Conservation (phyloP, 106 monocot genomes). For the Allium fistulosum region DNA sequence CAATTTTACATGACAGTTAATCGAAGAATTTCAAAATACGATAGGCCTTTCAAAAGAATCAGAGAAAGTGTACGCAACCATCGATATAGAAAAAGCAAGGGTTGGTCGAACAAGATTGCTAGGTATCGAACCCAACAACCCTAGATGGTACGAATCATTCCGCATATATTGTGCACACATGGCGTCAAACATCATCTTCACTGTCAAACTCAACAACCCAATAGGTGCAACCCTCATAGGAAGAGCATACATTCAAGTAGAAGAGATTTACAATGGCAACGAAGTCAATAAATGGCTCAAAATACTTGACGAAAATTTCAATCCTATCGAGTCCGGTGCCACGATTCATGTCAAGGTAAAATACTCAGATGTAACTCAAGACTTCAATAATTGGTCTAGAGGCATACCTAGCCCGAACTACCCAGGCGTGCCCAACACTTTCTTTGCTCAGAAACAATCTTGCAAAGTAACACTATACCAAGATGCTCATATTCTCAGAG, state of each 20-base stretch:
- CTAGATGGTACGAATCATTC: slow-evolving; percentile 19
- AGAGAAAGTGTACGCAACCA: slow-evolving; percentile 17
- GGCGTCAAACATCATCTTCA: slow-evolving; percentile 18
- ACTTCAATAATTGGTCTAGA: background rate
- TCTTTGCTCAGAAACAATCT: slow-evolving; percentile 7
- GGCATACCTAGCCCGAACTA: slow-evolving; percentile 6
- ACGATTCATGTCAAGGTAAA: slow-evolving; percentile 3
- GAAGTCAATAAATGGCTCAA: slow-evolving; percentile 7
- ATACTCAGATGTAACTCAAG: background rate
- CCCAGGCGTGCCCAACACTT: slow-evolving; percentile 13
- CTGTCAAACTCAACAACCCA: slow-evolving; percentile 11
- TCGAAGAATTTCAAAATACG: background rate
- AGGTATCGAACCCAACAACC: slow-evolving; percentile 2
- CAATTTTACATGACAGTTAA: background rate
- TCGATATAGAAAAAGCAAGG: slow-evolving; percentile 17
- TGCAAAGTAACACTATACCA: slow-evolving; percentile 19
- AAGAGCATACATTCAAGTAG: slow-evolving; percentile 1
- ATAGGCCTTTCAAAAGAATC: background rate
- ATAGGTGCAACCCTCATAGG: slow-evolving; percentile 17
- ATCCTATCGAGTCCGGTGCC: background rate
- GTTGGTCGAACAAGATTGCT: slow-evolving; percentile 17
- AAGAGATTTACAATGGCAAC: background rate
- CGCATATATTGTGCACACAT: slow-evolving; percentile 18
- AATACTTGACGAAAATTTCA: slow-evolving; percentile 5
- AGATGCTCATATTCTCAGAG: slow-evolving; percentile 6